phyloP scores from a whole-genome alignment of 805 yeast species.

The Yarrowia sp. region DNA sequence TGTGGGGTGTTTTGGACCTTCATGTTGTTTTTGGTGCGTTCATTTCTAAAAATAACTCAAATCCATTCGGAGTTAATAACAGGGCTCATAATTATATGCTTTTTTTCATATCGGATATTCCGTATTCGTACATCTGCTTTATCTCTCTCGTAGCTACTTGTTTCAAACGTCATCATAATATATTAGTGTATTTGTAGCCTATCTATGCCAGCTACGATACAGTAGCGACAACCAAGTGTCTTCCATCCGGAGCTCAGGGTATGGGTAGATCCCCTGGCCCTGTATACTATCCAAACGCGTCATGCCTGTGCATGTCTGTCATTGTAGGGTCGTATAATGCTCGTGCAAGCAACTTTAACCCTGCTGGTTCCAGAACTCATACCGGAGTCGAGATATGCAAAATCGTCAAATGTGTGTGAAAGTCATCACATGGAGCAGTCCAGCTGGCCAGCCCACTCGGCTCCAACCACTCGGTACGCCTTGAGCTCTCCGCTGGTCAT shows the following conservation, averaged over 20 bases:
- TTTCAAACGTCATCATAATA: background rate
- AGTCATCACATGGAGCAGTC: slow-evolving; percentile 9
- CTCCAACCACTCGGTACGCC: slow-evolving; percentile 38
- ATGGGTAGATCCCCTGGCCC: too few relatives aligned
- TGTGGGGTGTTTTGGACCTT: background rate
- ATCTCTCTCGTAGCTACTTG: too few relatives aligned
- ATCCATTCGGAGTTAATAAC: too few relatives aligned
- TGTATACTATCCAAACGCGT: too few relatives aligned
- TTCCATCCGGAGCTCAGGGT: background rate
- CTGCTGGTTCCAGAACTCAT: background rate
- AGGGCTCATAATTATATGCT: too few relatives aligned
- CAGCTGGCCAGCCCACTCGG: slow-evolving; percentile 38
- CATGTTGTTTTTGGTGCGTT: background rate
- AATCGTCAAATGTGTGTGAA: background rate
- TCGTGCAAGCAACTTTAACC: background rate
- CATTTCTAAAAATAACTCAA: background rate
- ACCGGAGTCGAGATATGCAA: slow-evolving; percentile 4
- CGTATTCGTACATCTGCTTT: background rate
- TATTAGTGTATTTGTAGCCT: background rate
- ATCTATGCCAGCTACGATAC: background rate
- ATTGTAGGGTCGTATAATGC: background rate
- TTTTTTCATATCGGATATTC: too few relatives aligned
- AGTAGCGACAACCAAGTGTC: background rate
- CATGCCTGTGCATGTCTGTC: background rate
- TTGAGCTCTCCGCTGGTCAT: slow-evolving; percentile 36